A percentile compares a stretch with the other conserved stretches of the same genome.
phyloP scores from a whole-genome alignment of 208 protist genomes.

The Trypanosoma melophagium region DNA sequence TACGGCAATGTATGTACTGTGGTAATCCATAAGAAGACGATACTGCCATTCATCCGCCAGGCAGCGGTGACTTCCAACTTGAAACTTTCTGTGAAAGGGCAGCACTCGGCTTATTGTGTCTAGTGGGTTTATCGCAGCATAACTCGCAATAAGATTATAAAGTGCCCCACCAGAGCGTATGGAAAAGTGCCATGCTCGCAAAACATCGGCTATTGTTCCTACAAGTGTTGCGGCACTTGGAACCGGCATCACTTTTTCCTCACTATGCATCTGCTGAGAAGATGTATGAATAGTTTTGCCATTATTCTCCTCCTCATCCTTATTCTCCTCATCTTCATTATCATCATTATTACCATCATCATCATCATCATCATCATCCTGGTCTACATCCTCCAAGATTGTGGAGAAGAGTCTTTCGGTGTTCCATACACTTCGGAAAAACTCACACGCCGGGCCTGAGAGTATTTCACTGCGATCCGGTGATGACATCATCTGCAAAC shows the following conservation, averaged over 20 bases:
- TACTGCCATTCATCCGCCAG: constrained; percentile 77
- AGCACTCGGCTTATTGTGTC: constrained; percentile 33
- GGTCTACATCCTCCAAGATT: constrained; percentile 23
- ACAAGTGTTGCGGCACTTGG: constrained; percentile 29
- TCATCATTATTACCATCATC: background rate
- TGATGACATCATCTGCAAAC: constrained; percentile 38
- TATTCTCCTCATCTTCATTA: background rate
- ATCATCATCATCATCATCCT: constrained; percentile 11
- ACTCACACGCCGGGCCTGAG: constrained; percentile 39
- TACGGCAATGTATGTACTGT: constrained; percentile 61
- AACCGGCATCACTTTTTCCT: background rate
- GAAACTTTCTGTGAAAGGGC: constrained; percentile 58
- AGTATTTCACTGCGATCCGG: constrained; percentile 43
- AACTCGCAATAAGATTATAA: constrained; percentile 19
- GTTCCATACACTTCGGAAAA: constrained; percentile 60
- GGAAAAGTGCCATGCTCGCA: constrained; percentile 25
- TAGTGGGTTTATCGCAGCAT: constrained; percentile 18
- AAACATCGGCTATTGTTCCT: constrained; percentile 67
- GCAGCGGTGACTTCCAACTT: constrained; percentile 45
- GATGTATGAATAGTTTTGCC: background rate
- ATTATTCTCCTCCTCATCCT: background rate
- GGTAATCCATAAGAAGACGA: constrained; percentile 69
- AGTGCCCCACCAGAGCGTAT: constrained; percentile 8
- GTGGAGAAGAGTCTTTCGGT: constrained; percentile 41
- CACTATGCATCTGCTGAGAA: too few relatives aligned